Conservation (phyloP, 2,329 filamentous ascomycete species). For the Paraphoma sp. region DNA sequence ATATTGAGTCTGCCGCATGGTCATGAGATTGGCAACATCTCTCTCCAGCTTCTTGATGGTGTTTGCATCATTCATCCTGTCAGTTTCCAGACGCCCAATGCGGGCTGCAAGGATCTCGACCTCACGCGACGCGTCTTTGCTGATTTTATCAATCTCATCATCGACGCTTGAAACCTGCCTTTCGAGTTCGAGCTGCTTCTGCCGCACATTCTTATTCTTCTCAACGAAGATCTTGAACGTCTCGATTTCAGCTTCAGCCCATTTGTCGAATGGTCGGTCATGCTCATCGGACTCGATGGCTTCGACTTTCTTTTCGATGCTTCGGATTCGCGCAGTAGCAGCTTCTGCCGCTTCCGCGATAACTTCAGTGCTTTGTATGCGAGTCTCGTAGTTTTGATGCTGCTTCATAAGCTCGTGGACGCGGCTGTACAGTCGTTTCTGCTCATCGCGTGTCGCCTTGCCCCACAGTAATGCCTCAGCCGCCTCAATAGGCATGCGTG, state of each 20-base stretch:
- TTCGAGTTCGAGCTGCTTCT: conserved; percentile 25
- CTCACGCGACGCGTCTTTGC: background rate
- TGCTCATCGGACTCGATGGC: conserved; percentile 32
- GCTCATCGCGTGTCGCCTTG: conserved; percentile 48
- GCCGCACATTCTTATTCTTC: conserved; percentile 19
- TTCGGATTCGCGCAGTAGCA: conserved; percentile 14
- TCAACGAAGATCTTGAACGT: conserved; percentile 20
- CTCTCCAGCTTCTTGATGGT: conserved; percentile 13
- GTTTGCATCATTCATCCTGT: conserved; percentile 9
- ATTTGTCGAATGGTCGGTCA: conserved; percentile 27
- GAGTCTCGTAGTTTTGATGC: conserved; percentile 22
- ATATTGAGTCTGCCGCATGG: background rate
- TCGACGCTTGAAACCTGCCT: conserved; percentile 11
- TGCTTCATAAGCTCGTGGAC: conserved; percentile 44
- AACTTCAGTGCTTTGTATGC: conserved; percentile 29
- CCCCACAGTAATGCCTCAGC: conserved; percentile 48
- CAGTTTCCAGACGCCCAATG: conserved; percentile 19
- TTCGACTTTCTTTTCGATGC: conserved; percentile 25
- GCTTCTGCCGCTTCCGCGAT: conserved; percentile 20
- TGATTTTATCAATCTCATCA: conserved; percentile 12
- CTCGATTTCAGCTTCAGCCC: conserved; percentile 19
- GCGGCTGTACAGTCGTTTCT: conserved; percentile 42
- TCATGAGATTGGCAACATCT: conserved; percentile 11
- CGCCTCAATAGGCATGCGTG: conserved; percentile 24
- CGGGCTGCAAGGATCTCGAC: conserved; percentile 11